Evolutionary conservation across 805 yeast species (phyloP).

Genomic region (Lachancea lanzarotensis): DNA sequence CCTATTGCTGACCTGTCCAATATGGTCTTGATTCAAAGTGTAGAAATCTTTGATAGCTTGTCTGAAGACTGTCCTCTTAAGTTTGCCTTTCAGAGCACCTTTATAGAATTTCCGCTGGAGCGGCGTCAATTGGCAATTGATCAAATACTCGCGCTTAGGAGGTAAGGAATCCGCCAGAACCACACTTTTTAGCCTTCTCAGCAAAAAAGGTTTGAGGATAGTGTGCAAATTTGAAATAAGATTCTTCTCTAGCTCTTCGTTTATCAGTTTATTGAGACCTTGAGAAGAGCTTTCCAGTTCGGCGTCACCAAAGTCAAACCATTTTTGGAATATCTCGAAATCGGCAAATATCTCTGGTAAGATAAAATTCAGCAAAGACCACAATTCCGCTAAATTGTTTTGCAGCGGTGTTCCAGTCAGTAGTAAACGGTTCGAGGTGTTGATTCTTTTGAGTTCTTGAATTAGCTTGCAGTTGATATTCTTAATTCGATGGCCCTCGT

Average conservation of each 20-base stretch:
- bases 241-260: conserved; percentile 49
- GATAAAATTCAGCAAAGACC: conserved; percentile 88
- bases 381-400: conserved; percentile 80
- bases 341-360: conserved; percentile 92
- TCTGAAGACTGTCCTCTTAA: conserved; percentile 41
- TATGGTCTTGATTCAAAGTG: conserved; percentile 33
- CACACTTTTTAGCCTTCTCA: conserved; percentile 72
- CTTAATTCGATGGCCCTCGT: conserved; percentile 92
- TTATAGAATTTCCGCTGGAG: conserved; percentile 61
- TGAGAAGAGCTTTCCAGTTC: conserved; percentile 26
- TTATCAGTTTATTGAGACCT: conserved; percentile 40
- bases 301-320: conserved; percentile 81
- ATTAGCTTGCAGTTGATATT: conserved; percentile 75
- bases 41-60: conserved; percentile 48
- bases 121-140: conserved; percentile 62
- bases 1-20: conserved; percentile 28
- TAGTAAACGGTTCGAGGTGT: conserved; percentile 63
- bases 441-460: conserved; percentile 57
- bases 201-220: conserved; percentile 78
- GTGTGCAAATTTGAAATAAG: conserved; percentile 76
- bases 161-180: conserved; percentile 66
- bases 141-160: conserved; percentile 80
- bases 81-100: conserved; percentile 39
- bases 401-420: conserved; percentile 97
- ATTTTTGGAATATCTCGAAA: conserved; percentile 78